Conservation (phyloP, 2,329 filamentous ascomycete species). For the Myriosclerotinia duriaeana region DNA sequence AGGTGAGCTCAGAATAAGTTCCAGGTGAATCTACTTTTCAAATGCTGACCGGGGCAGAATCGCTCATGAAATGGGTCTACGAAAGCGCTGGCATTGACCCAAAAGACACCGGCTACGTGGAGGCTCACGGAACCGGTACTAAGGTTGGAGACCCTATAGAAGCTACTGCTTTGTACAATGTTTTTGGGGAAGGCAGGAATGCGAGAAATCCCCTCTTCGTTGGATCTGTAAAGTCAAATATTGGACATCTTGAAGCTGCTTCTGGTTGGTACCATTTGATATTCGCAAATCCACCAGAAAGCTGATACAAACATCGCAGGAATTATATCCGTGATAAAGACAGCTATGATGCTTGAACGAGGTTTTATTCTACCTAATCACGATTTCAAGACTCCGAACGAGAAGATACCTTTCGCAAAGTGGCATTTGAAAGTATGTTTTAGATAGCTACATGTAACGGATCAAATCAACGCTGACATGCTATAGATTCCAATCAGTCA, state of each 20-base stretch:
- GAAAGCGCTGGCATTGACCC: conserved; percentile 24
- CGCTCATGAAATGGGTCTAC: conserved; percentile 34
- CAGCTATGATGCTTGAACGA: conserved; percentile 41
- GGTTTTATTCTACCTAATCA: conserved; percentile 31
- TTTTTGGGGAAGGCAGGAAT: conserved; percentile 34
- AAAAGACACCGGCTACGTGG: conserved; percentile 26
- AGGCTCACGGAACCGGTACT: conserved; percentile 32
- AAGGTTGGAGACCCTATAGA: conserved; percentile 25
- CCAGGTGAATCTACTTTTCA: neutral
- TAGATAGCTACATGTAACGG: neutral
- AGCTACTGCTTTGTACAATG: conserved; percentile 33
- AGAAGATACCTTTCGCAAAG: conserved; percentile 42
- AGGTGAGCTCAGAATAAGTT: conserved; percentile 1
- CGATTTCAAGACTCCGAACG: conserved; percentile 42
- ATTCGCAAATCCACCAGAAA: neutral
- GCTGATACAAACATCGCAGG: conserved; percentile 37
- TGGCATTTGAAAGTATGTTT: conserved; percentile 43
- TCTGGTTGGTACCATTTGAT: conserved; percentile 27
- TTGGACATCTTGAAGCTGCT: conserved; percentile 47
- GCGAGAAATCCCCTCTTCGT: conserved; percentile 28
- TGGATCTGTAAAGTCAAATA: conserved; percentile 41
- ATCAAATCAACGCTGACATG: conserved; percentile 21
- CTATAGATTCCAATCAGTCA: conserved; percentile 38
- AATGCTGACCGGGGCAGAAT: conserved; percentile 29
- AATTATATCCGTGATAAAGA: conserved; percentile 47